These are phyloP conservation scores for Polychaeton citri DNA, from an alignment of 2,329 filamentous ascomycete species.

Conservation along the genomic window DNA sequence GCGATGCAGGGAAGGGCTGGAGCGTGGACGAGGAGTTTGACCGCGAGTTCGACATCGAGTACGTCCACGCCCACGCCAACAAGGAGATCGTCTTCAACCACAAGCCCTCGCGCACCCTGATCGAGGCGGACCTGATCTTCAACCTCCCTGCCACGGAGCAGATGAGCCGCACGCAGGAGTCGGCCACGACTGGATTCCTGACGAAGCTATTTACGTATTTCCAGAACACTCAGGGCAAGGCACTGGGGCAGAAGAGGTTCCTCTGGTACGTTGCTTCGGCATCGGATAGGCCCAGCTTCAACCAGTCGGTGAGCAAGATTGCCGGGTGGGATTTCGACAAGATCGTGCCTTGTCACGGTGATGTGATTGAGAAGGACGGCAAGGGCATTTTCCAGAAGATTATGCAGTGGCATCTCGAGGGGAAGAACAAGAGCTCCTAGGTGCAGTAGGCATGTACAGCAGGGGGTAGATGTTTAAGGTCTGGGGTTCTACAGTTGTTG, in stretches of 20 bases:
- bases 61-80: slow-evolving; percentile 65
- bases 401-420: slow-evolving; percentile 68
- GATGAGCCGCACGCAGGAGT: slow-evolving; percentile 44
- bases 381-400: slow-evolving; percentile 67
- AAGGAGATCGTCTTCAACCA: slow-evolving; percentile 82
- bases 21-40: slow-evolving; percentile 66
- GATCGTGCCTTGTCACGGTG: slow-evolving; percentile 85
- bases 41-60: slow-evolving; percentile 71
- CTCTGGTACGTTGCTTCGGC: slow-evolving; percentile 61
- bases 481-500: too few species aligned
- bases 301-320: slow-evolving; percentile 55
- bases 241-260: slow-evolving; percentile 67
- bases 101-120: slow-evolving; percentile 63
- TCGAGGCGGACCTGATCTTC: slow-evolving; percentile 84
- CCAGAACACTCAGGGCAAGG: slow-evolving; percentile 46
- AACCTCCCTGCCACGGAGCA: slow-evolving; percentile 83
- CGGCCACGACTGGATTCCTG: slow-evolving; percentile 42
- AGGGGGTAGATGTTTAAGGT: too few species aligned
- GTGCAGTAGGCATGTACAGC: not conserved
- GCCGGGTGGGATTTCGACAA: slow-evolving; percentile 71
- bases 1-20: slow-evolving; percentile 9
- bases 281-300: slow-evolving; percentile 54
- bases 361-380: slow-evolving; percentile 62
- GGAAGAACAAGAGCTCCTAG: slow-evolving; percentile 19
- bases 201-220: slow-evolving; percentile 45